phyloP scores from a whole-genome alignment of 441 rosid genomes.

The Jatropha multifida region DNA sequence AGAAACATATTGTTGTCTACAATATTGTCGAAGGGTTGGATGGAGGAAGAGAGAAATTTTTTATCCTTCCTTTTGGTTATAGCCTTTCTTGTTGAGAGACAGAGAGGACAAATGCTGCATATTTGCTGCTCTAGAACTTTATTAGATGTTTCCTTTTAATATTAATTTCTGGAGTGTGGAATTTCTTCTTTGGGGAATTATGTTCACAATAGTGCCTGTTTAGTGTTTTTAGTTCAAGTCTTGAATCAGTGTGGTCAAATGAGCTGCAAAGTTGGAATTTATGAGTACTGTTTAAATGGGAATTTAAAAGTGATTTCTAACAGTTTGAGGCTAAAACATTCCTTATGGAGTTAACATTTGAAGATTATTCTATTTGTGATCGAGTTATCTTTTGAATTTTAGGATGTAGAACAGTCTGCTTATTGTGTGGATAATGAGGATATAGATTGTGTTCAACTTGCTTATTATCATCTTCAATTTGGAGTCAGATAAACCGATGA shows the following conservation, averaged over 20 bases:
- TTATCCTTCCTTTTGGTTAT: not conserved
- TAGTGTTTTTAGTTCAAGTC: not conserved
- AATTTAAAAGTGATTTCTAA: not conserved
- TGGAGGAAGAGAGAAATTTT: not conserved
- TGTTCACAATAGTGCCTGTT: too few relatives aligned
- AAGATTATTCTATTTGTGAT: not conserved
- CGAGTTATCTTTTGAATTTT: not conserved
- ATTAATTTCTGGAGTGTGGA: too few relatives aligned
- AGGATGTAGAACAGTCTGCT: not conserved
- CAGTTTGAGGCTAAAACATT: not conserved
- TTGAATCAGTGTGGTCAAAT: not conserved
- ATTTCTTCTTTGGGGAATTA: too few relatives aligned
- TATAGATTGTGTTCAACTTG: not conserved
- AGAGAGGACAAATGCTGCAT: not conserved
- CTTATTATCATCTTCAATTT: slow-evolving; percentile 9
- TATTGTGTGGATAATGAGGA: not conserved
- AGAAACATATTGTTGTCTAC: not conserved
- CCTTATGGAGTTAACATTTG: not conserved
- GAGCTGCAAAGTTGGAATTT: not conserved
- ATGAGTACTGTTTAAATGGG: not conserved
- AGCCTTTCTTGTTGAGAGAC: not conserved
- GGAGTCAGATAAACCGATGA: not conserved
- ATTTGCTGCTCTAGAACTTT: not conserved
- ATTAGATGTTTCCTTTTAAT: too few relatives aligned
- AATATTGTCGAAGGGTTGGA: not conserved